Base-by-base conservation (phyloP, 805 yeast species). In the Starmerella apicola region DNA sequence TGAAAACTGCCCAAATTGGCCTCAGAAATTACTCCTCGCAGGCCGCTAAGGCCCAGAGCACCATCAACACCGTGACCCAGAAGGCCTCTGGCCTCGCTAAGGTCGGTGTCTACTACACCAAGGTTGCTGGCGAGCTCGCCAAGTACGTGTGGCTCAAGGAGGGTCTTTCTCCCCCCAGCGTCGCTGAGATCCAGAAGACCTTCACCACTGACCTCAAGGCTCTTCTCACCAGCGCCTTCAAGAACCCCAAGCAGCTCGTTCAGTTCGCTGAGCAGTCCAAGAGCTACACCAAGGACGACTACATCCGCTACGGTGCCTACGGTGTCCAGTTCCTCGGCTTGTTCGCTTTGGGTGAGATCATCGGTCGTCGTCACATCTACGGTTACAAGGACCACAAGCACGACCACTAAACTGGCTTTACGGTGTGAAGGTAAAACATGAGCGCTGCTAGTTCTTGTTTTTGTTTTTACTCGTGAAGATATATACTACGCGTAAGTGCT, bases 281-380 rank as follows among this genome's bases (percentile, higher is more conserved):
- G 49, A 57, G 63, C 47, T 55, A 72, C 56, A 62, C 68, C 60
- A 76, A 71, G 61, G 76, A 71, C 51, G 69, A 70, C 56, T 69
- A 65, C 50, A 62, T 75, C 53, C 76, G 73, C 64, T 81, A 71
- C 60, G 78, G 79, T 53, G 78, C 86, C 28, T 76, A 74, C 64
- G 77, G 76, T 51, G 65, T 85, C 52, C 98, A 91, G 67, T 65
- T 88, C 41, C 68, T 82, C 51, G 98, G 96, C 49, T 72, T 86
- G 61, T 91, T 85, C 66, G 76, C 96, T 21, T 70, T 88, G 34
- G 98, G 98, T 60, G 98, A 91, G 72, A 76, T 86, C 53, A 71
- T 91, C 57, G 98, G 98, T 58, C 84, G 97, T 72, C 81, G 97
- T 71, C 76, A 81, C 57, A 54, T 91, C 45, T 81, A 85, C 57